Evolutionary conservation across 1,284 basidiomycete genomes (phyloP).

Genomic region (Kalmanozyma brasiliensis): DNA sequence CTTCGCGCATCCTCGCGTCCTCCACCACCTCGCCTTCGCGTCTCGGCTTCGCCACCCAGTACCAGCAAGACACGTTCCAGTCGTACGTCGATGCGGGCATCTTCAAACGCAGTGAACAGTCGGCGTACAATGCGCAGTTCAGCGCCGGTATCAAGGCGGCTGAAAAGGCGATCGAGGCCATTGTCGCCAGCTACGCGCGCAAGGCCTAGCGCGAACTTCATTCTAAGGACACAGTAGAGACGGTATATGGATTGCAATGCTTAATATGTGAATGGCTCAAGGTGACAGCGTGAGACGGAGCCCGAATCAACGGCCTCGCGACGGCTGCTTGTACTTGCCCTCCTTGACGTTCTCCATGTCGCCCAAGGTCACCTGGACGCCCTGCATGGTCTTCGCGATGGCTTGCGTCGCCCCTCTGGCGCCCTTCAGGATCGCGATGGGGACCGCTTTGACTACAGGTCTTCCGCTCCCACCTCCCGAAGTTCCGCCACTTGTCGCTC

Average conservation of each 20-base stretch:
- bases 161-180: conserved; percentile 41
- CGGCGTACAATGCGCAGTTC: conserved; percentile 43
- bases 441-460: conserved; percentile 92
- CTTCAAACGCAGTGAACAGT: conserved; percentile 20
- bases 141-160: conserved; percentile 41
- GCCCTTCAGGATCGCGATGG: conserved; percentile 92
- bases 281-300: too few relatives aligned
- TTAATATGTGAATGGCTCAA: neutral
- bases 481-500: neutral
- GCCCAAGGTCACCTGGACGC: conserved; percentile 79
- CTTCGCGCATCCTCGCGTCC: conserved; percentile 74
- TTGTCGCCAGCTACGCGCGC: conserved; percentile 28
- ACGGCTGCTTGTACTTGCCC: conserved; percentile 57
- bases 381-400: conserved; percentile 91
- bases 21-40: conserved; percentile 72
- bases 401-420: conserved; percentile 97
- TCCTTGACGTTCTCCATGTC: conserved; percentile 51
- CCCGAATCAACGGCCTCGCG: neutral
- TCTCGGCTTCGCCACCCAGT: conserved; percentile 77
- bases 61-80: conserved; percentile 71
- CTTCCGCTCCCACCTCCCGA: conserved; percentile 56
- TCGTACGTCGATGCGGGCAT: conserved; percentile 29
- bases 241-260: conserved; percentile 6
- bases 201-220: conserved; percentile 5
- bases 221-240: too few relatives aligned